Evolutionary conservation across 108 stramenopile genomes (phyloP), one percentile per base, ranked within the genome.

Genomic region (Stephanodiscus triporus): DNA sequence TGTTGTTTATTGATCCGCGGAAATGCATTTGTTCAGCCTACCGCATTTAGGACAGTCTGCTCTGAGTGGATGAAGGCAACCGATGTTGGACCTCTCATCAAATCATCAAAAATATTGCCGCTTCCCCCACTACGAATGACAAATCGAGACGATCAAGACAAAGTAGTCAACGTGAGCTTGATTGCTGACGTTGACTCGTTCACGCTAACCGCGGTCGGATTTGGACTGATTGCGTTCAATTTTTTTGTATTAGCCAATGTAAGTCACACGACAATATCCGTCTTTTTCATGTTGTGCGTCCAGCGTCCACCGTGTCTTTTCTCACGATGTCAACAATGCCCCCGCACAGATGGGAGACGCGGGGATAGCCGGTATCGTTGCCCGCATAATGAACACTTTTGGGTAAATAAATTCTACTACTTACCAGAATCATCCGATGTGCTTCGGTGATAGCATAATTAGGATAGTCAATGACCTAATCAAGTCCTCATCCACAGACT

Each of bases 201-300:
- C 26, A 90, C 89, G 0, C 42, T 95, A 23, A 92, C 93, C 16
- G 89, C 89, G 54, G 73, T 95, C 51, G 93, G 93, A 6, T 92
- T 95, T 81, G 87, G 77, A 0, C 76, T 89, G 68, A 92, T 95
- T 80, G 93, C 93, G 10, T 79, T 92, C 65, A 95, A 95, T 53
- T 95, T 95, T 76, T 86, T 92, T 20, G 88, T 92, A 9, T 69
- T 95, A 40, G 93, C 89, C 43, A 91, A 95, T 77, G 80, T 81
- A 68, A 70, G 80, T 73, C 1, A 7, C 20, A 45, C 16, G 14
- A 45, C 13, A 34, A 55, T 58, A 47, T 9, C 2, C 13, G 67
- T 13, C 19, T 54, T 36, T 30, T 63, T 42, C 37, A 9, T 50
- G 36, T 29, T 48, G 36, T 16, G 47, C 27, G 3, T 9, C 24